Evolutionary conservation across 768 basidiomycete species (phyloP).

Genomic region (Rhodosporidiobolus sp.): DNA sequence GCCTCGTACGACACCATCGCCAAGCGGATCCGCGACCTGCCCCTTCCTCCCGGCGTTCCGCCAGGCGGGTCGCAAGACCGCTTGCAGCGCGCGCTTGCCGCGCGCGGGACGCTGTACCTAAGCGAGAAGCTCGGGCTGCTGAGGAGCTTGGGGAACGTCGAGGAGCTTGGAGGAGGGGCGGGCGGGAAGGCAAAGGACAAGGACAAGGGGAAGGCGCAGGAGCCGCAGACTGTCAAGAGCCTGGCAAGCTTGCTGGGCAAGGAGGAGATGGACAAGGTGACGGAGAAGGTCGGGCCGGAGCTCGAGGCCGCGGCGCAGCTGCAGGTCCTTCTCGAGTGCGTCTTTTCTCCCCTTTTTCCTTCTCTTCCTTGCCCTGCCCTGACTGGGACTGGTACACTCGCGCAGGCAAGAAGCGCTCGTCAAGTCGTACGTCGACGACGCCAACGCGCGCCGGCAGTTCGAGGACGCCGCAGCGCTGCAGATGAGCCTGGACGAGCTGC

Average conservation of each 20-base stretch:
- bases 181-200: background rate
- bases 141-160: conserved; percentile 51
- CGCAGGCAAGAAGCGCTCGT: conserved; percentile 77
- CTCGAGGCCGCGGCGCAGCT: conserved; percentile 24
- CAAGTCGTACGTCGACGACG: conserved; percentile 85
- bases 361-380: background rate
- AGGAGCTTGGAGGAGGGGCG: conserved; percentile 10
- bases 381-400: background rate
- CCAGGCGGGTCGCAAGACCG: conserved; percentile 73
- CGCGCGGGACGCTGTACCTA: conserved; percentile 72
- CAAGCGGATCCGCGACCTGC: conserved; percentile 71
- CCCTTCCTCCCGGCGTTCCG: conserved; percentile 34
- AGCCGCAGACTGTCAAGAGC: conserved; percentile 14
- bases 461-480: conserved; percentile 88
- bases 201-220: background rate
- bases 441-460: conserved; percentile 84
- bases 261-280: conserved; percentile 24
- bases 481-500: conserved; percentile 73
- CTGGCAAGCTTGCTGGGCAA: conserved; percentile 26
- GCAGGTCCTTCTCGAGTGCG: conserved; percentile 43
- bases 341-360: background rate
- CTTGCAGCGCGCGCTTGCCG: conserved; percentile 75
- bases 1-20: conserved; percentile 82
- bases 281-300: conserved; percentile 13
- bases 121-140: conserved; percentile 87